phyloP scores from a whole-genome alignment of 495 filamentous ascomycete species.

The Xylaria longipes region DNA sequence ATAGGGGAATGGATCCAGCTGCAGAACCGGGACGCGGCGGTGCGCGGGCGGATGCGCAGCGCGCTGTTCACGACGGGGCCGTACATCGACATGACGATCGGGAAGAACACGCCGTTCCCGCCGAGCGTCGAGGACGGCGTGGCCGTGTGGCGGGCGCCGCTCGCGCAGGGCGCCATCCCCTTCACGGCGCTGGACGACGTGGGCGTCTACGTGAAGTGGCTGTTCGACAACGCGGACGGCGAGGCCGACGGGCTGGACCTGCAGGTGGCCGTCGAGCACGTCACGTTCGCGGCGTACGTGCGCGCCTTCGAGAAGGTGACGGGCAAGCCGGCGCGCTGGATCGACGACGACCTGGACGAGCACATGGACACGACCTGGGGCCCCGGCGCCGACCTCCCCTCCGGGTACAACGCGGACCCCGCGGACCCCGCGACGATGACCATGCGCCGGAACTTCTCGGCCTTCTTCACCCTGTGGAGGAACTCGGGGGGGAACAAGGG shows the following conservation, averaged over 20 bases:
- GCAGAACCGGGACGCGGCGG: slow-evolving; percentile 43
- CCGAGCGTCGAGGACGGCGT: slow-evolving; percentile 47
- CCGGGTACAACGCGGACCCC: slow-evolving; percentile 49
- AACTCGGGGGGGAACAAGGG: slow-evolving; percentile 48
- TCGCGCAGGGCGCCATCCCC: slow-evolving; percentile 51
- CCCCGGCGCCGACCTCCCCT: slow-evolving; percentile 29
- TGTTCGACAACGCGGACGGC: slow-evolving; percentile 58
- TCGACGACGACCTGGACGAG: slow-evolving; percentile 49
- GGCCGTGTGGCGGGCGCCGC: slow-evolving; percentile 53
- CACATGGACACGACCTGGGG: slow-evolving; percentile 45
- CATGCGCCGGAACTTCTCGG: slow-evolving; percentile 58
- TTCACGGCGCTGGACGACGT: slow-evolving; percentile 60
- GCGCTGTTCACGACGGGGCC: slow-evolving; percentile 60
- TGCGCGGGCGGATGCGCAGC: slow-evolving; percentile 47
- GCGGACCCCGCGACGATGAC: slow-evolving; percentile 53
- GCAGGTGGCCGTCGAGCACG: slow-evolving; percentile 55
- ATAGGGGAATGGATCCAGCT: slow-evolving; percentile 56
- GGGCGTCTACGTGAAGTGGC: slow-evolving; percentile 61
- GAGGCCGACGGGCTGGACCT: slow-evolving; percentile 58
- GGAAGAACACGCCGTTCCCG: slow-evolving; percentile 43
- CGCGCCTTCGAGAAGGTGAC: slow-evolving; percentile 60
- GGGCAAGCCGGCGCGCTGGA: slow-evolving; percentile 54
- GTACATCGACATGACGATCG: slow-evolving; percentile 60
- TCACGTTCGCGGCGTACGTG: slow-evolving; percentile 54
- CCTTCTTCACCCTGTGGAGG: slow-evolving; percentile 58